Evolutionary conservation across 2,329 filamentous ascomycete genomes (phyloP), one percentile per base, ranked within the genome.

Genomic region (Colletotrichum kahawae): DNA sequence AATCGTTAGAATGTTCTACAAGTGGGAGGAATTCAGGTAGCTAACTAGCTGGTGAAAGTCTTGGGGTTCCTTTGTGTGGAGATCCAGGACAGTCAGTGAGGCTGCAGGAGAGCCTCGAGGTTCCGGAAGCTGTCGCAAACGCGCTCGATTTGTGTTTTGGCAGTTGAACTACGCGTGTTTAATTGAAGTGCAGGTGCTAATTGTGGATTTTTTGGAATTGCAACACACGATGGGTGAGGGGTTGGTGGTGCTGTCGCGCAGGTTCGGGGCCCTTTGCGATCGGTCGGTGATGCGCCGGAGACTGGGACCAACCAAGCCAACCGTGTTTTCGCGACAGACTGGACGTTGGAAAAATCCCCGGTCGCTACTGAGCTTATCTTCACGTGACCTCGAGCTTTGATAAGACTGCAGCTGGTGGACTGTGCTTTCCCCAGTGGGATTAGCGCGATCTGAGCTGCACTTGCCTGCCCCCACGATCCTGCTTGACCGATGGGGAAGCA

Each of bases 241-340:
- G 29, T 38, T 33, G 31, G 56, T 62, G 51, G 68, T 62, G 68
- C 68, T 67, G 48, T 74, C 63, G 68, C 72, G 60, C 67, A 66
- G 36, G 54, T 74, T 62, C 34, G 13, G 57, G 68, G 72, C 68
- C 72, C 68, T 75, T 71, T 71, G 72, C 68, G 72, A 71, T 75
- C 72, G 54, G 68, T 31, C 21, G 33, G 56, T 75, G 68, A 75
- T 75, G 68, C 68, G 62, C 68, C 68, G 43, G 62, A 57, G 68
- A 43, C 31, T 51, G n/a, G 43, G 21, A 51, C 43, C 43, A 51
- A 51, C 43, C 43, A 51, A 34, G 57, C 62, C 68, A 63, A 71
- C 72, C 72, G 72, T 75, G 72, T 75, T 75, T 67, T 75, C 72
- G 72, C 72, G 72, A 71, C 60, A 34, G 60, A 63, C 60, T 34